Conservation (phyloP, 805 yeast species). For the Zygotorulaspora danielsina region DNA sequence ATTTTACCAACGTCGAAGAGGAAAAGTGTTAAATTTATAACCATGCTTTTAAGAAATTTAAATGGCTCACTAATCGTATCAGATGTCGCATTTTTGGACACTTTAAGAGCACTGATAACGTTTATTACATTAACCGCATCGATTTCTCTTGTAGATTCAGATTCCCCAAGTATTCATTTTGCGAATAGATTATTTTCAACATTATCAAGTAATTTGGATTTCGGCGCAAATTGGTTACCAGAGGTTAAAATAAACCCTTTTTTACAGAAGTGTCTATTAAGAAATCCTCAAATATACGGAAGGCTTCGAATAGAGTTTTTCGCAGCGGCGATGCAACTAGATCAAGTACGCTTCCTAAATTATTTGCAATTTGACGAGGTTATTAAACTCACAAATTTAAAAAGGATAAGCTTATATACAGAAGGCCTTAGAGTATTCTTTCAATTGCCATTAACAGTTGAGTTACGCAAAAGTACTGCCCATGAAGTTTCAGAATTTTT, state of each 20-base stretch:
- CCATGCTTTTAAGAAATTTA: slow-evolving; percentile 26
- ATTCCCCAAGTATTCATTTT: slow-evolving; percentile 18
- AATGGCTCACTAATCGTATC: slow-evolving; percentile 26
- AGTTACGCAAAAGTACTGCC: slow-evolving; percentile 27
- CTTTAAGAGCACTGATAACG: slow-evolving; percentile 22
- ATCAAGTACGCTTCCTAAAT: slow-evolving; percentile 32
- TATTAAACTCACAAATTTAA: slow-evolving; percentile 14
- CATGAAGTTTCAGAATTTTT: slow-evolving; percentile 31
- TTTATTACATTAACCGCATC: slow-evolving; percentile 24
- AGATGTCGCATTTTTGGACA: slow-evolving; percentile 26
- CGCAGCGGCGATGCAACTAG: slow-evolving; percentile 32
- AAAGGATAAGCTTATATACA: slow-evolving; percentile 34
- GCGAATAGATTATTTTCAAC: slow-evolving; percentile 22
- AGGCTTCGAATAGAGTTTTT: slow-evolving; percentile 31
- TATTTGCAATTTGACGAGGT: slow-evolving; percentile 20
- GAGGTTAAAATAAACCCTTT: slow-evolving; percentile 17
- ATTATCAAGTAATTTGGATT: slow-evolving; percentile 20
- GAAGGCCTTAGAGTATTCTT: slow-evolving; percentile 38
- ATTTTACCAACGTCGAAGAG: slow-evolving; percentile 17
- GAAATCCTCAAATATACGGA: slow-evolving; percentile 18
- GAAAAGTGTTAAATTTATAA: slow-evolving; percentile 24
- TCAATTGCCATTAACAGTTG: slow-evolving; percentile 28
- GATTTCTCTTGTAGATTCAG: slow-evolving; percentile 15
- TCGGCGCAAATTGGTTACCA: slow-evolving; percentile 23
- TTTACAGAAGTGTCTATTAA: slow-evolving; percentile 16